A percentile compares a stretch with the other conserved stretches of the same genome.
Evolutionary conservation across 352 stramenopile species (phyloP).

Genomic region (Pythium phragmitis): DNA sequence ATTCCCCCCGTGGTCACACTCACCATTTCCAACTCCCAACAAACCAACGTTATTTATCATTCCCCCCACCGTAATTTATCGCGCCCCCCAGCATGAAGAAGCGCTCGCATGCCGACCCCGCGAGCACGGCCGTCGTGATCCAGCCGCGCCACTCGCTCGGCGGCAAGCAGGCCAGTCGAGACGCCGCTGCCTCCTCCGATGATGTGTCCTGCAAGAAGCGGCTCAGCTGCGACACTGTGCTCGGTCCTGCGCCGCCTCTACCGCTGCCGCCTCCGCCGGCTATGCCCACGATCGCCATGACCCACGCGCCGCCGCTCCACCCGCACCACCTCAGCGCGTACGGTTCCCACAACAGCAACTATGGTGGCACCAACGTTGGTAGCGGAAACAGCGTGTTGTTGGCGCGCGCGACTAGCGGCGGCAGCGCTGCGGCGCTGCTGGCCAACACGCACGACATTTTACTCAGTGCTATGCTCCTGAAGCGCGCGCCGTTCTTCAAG

Average conservation of each 20-base stretch:
- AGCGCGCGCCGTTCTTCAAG: slow-evolving; percentile 77
- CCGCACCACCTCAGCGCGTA: slow-evolving; percentile 26
- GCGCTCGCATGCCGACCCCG: slow-evolving; percentile 15
- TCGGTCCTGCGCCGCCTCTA: slow-evolving; percentile 4
- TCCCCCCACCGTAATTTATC: not conserved
- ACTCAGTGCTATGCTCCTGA: slow-evolving; percentile 56
- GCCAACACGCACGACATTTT: slow-evolving; percentile 48
- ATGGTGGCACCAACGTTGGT: not conserved
- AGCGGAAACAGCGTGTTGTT: slow-evolving; percentile 18
- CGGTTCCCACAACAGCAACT: slow-evolving; percentile 10
- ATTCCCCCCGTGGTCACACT: not conserved
- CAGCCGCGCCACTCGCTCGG: slow-evolving; percentile 28
- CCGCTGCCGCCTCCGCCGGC: slow-evolving; percentile 1
- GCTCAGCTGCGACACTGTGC: slow-evolving; percentile 12
- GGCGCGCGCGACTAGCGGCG: slow-evolving; percentile 14
- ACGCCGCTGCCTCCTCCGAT: not conserved
- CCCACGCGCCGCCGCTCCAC: slow-evolving; percentile 24
- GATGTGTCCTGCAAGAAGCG: slow-evolving; percentile 24
- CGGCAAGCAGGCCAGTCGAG: slow-evolving; percentile 19
- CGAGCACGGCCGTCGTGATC: slow-evolving; percentile 31
- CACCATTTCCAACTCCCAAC: not conserved
- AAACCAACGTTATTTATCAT: slow-evolving; percentile 9
- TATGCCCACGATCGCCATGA: slow-evolving; percentile 3
- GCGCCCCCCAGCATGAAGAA: slow-evolving; percentile 20
- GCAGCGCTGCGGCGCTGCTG: slow-evolving; percentile 10